Base-by-base conservation (phyloP, 306 rosid genomes). In the Malus fusca region DNA sequence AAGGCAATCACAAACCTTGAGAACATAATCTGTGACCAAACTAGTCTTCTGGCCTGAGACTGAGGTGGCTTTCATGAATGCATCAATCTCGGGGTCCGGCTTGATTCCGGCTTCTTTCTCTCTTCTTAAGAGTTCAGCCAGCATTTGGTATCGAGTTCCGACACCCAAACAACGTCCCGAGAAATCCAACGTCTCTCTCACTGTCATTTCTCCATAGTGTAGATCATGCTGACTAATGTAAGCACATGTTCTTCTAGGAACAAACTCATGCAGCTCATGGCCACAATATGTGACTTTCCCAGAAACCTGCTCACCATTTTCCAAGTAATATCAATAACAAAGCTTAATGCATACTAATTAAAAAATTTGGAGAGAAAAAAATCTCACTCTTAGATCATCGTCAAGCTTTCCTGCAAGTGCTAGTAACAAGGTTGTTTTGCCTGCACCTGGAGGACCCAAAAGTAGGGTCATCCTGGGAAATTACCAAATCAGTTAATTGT, bases 181-280 rank as follows among this genome's bases (percentile, higher is more conserved):
- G 73, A 89, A 93, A 70, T 90, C 92, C 76, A 93, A 82, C 18
- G 98, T 89, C 82, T 93, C 97, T 74, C 97, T 89, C 51, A 93
- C 97, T 22, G 98, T 93, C 98, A 93, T 89, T 77, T 93, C 97
- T 33, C 93, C 96, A 59, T 84, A 81, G 42, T 93, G 98, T 74
- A 88, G 85, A 79, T 93, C 97, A 72, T 89, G 84, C 25, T 93
- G 97, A 58, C 94, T 83, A 68, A 93, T 90, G 77, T 93, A 93
- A 37, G 98, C 97, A 66, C 96, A 89, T 11, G 97, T 93, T 83
- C 97, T 93, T 22, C 83, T 90, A 35, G 98, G 88, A 55, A 91
- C 86, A 71, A 91, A 89, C 76, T 91, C 97, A 63, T 78, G 53
- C 25, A 91, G 51, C 76, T 88, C 92, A 82, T 93, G 90, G 2